These are phyloP conservation scores for Stenogyne calaminthoides DNA, from an alignment of 305 asterid species.

Conservation along the genomic window DNA sequence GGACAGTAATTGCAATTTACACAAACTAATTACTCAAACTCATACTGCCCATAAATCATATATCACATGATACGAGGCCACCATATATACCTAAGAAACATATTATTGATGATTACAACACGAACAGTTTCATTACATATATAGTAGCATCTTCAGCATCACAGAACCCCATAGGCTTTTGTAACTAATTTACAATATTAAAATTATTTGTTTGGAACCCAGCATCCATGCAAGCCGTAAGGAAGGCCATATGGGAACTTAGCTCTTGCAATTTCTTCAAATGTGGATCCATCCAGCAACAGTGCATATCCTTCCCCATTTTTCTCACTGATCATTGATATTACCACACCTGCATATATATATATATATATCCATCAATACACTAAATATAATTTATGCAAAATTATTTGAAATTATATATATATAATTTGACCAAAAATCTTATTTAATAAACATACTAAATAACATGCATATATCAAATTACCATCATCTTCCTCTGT, in stretches of 20 bases:
- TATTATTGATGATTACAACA: slow-evolving; percentile 8
- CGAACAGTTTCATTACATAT: background rate
- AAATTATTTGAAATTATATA: too few relatives aligned
- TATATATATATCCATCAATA: background rate
- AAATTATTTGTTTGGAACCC: slow-evolving; percentile 80
- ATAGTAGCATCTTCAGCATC: slow-evolving; percentile 5
- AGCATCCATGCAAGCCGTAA: slow-evolving; percentile 93
- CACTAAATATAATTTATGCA: background rate
- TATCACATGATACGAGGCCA: background rate
- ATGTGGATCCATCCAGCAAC: slow-evolving; percentile 75
- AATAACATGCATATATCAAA: too few relatives aligned
- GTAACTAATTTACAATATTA: background rate
- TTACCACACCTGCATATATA: slow-evolving; percentile 84
- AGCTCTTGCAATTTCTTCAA: slow-evolving; percentile 91
- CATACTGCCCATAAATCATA: background rate
- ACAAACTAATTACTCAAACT: too few relatives aligned
- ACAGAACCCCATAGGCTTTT: background rate
- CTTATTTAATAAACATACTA: too few relatives aligned
- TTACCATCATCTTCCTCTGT: slow-evolving; percentile 93
- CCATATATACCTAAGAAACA: background rate
- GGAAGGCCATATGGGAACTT: slow-evolving; percentile 98
- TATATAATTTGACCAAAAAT: too few relatives aligned
- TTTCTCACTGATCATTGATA: slow-evolving; percentile 77
- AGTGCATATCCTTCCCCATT: slow-evolving; percentile 90
- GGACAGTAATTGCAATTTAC: background rate